phyloP scores from a whole-genome alignment of 208 protist species.

The Crithidia bombi region DNA sequence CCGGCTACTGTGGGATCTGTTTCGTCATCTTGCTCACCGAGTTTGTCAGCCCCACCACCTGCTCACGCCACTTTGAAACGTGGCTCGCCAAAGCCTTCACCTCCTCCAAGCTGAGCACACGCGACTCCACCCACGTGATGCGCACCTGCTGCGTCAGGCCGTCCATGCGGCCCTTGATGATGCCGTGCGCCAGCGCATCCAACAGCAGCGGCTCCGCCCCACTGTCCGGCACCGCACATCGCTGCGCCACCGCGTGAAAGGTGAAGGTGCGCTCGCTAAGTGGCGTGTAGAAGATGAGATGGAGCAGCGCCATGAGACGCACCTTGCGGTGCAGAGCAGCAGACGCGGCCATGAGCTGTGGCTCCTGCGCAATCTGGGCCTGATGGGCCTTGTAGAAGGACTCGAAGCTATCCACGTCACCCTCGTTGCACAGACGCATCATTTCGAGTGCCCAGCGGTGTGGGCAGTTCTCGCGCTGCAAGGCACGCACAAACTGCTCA shows the following conservation, averaged over 20 bases:
- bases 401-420: slow-evolving; percentile 77
- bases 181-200: slow-evolving; percentile 91
- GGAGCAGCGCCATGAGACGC: slow-evolving; percentile 94
- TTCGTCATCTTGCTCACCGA: slow-evolving; percentile 52
- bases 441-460: slow-evolving; percentile 77
- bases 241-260: slow-evolving; percentile 70
- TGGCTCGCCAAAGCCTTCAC: slow-evolving; percentile 75
- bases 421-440: slow-evolving; percentile 81
- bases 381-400: slow-evolving; percentile 51
- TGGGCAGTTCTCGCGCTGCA: slow-evolving; percentile 35
- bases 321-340: slow-evolving; percentile 64
- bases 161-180: slow-evolving; percentile 95
- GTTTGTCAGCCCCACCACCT: slow-evolving; percentile 55
- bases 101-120: slow-evolving; percentile 83
- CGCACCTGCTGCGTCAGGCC: slow-evolving; percentile 81
- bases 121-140: slow-evolving; percentile 90
- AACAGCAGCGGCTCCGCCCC: slow-evolving; percentile 95
- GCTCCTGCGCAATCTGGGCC: slow-evolving; percentile 43
- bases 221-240: slow-evolving; percentile 64
- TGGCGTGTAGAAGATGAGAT: slow-evolving; percentile 95
- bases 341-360: slow-evolving; percentile 34
- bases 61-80: slow-evolving; percentile 72
- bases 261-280: slow-evolving; percentile 91
- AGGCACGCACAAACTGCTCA: slow-evolving; percentile 41
- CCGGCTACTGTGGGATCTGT: slow-evolving; percentile 30